Conservation (phyloP, 805 yeast genomes). For the Cyberlindnera saturnus region DNA sequence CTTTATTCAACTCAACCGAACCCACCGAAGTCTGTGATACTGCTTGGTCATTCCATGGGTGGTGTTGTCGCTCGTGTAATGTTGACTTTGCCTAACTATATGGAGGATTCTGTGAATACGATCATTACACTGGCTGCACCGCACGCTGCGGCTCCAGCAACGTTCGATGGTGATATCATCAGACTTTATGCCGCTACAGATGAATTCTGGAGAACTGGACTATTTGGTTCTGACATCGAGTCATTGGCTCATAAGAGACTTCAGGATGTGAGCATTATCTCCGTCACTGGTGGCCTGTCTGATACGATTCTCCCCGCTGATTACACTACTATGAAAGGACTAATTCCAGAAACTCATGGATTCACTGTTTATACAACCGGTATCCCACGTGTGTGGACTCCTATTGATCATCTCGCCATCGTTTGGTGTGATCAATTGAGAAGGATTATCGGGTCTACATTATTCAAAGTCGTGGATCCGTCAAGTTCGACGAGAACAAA, state of each 20-base stretch:
- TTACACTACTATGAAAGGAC: slow-evolving; percentile 66
- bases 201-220: slow-evolving; percentile 73
- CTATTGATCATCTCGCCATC: slow-evolving; percentile 89
- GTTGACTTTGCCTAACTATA: slow-evolving; percentile 73
- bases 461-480: slow-evolving; percentile 56
- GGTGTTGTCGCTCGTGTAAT: slow-evolving; percentile 88
- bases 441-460: slow-evolving; percentile 47
- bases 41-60: slow-evolving; percentile 95
- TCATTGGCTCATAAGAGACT: slow-evolving; percentile 42
- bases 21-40: slow-evolving; percentile 63
- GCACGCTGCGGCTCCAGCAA: slow-evolving; percentile 85
- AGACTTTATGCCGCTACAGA: slow-evolving; percentile 69
- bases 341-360: slow-evolving; percentile 72
- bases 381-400: slow-evolving; percentile 88
- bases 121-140: slow-evolving; percentile 86
- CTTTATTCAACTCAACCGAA: slow-evolving; percentile 42
- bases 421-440: slow-evolving; percentile 95
- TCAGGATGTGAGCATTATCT: slow-evolving; percentile 59
- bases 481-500: slow-evolving; percentile 42
- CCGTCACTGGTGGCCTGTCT: slow-evolving; percentile 82
- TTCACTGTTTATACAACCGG: slow-evolving; percentile 81
- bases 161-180: slow-evolving; percentile 85
- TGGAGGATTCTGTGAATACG: slow-evolving; percentile 68
- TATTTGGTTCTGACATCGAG: slow-evolving; percentile 31
- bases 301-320: slow-evolving; percentile 87